phyloP scores from a whole-genome alignment of 768 basidiomycete genomes.

The Russula ochroleuca region DNA sequence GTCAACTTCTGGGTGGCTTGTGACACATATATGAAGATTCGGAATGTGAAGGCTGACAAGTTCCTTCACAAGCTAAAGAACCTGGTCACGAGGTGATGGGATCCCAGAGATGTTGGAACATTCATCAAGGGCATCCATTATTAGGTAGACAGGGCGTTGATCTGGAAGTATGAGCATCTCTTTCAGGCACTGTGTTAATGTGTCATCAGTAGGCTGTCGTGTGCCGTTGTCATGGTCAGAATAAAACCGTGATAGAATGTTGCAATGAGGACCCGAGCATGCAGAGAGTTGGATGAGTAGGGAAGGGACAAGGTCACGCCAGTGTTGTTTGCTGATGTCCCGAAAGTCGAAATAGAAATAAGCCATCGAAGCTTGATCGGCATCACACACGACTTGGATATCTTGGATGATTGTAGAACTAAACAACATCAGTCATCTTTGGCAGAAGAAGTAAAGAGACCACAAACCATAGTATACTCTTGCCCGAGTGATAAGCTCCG shows the following conservation, averaged over 20 bases:
- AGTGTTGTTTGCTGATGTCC: background rate
- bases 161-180: background rate
- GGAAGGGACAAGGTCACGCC: constrained; percentile 4
- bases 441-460: too few species aligned
- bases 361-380: background rate
- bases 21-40: background rate
- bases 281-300: constrained; percentile 5
- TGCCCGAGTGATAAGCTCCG: too few species aligned
- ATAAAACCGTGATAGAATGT: constrained; percentile 1
- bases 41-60: background rate
- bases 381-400: background rate
- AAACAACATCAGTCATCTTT: background rate
- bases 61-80: background rate
- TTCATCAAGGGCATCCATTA: constrained; percentile 4
- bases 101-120: background rate
- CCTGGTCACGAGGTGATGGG: background rate
- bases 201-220: background rate
- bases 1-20: constrained; percentile 6
- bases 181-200: background rate
- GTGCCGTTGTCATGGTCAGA: background rate
- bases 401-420: constrained; percentile 13
- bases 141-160: background rate
- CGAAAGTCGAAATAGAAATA: constrained; percentile 11
- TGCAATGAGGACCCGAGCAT: background rate
- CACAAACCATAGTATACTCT: constrained; percentile 12